Evolutionary conservation across 495 filamentous ascomycete species (phyloP).

Genomic region (Podospora pseudocomata): DNA sequence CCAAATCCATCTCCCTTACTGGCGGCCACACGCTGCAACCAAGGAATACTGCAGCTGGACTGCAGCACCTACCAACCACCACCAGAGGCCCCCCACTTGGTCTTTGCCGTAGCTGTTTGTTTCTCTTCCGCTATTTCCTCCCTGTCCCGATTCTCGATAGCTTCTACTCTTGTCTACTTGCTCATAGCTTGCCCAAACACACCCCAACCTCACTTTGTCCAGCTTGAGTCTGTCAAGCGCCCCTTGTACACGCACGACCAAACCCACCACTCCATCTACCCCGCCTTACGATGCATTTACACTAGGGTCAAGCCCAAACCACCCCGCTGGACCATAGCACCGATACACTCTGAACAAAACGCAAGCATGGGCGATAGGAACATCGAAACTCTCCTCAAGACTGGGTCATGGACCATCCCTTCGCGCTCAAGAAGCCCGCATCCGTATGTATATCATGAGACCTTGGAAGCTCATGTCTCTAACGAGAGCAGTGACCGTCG

Average conservation of each 20-base stretch:
- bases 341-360: slow-evolving; percentile 5
- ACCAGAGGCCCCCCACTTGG: background rate
- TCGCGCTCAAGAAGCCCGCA: slow-evolving; percentile 42
- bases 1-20: background rate
- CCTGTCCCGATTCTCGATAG: background rate
- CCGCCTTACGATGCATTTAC: background rate
- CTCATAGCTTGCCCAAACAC: too few relatives aligned
- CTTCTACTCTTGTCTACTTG: background rate
- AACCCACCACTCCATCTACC: background rate
- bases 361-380: slow-evolving; percentile 38
- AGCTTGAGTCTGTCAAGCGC: background rate
- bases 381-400: slow-evolving; percentile 36
- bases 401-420: slow-evolving; percentile 41
- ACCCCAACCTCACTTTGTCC: background rate
- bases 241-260: background rate
- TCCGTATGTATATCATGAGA: slow-evolving; percentile 32
- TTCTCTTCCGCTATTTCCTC: background rate
- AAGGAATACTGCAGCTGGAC: background rate
- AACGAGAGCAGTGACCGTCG: background rate
- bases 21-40: background rate
- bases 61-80: background rate
- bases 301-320: background rate
- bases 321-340: background rate
- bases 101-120: background rate
- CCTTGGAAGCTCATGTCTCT: slow-evolving; percentile 3